Evolutionary conservation across 1,139 yeast genomes (phyloP).

Genomic region (Saccharomyces hybrid): DNA sequence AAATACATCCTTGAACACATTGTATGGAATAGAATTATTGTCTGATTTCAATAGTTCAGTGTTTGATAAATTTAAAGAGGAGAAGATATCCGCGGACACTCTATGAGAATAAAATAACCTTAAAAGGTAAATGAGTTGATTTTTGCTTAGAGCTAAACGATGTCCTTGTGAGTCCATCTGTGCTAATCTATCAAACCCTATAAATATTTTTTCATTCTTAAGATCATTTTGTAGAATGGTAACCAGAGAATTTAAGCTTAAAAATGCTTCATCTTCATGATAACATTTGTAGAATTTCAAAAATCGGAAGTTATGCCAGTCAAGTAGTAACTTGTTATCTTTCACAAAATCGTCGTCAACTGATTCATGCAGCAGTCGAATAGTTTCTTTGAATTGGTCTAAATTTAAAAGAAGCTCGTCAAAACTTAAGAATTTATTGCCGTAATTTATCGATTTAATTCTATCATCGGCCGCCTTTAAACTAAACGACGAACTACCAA

Average conservation of each 20-base stretch:
- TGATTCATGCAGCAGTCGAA: slow-evolving; percentile 30
- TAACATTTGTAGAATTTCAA: slow-evolving; percentile 25
- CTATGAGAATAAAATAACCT: slow-evolving; percentile 33
- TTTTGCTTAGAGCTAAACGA: slow-evolving; percentile 30
- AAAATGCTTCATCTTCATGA: slow-evolving; percentile 18
- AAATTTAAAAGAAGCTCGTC: slow-evolving; percentile 32
- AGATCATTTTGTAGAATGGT: slow-evolving; percentile 35
- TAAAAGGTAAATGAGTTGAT: slow-evolving; percentile 31
- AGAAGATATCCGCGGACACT: slow-evolving; percentile 33
- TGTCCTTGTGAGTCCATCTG: slow-evolving; percentile 24
- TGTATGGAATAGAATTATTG: slow-evolving; percentile 31
- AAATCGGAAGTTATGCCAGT: slow-evolving; percentile 32
- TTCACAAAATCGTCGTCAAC: slow-evolving; percentile 28
- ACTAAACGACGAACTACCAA: background rate
- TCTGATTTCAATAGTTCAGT: slow-evolving; percentile 24
- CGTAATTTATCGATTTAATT: slow-evolving; percentile 34
- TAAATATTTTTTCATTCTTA: slow-evolving; percentile 30
- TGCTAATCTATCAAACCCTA: slow-evolving; percentile 27
- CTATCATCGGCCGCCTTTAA: slow-evolving; percentile 30
- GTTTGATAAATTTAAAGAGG: slow-evolving; percentile 31
- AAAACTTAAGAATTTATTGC: slow-evolving; percentile 35
- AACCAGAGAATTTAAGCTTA: slow-evolving; percentile 32
- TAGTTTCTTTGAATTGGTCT: slow-evolving; percentile 29
- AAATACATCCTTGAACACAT: slow-evolving; percentile 34
- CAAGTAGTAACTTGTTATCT: slow-evolving; percentile 26